These are phyloP conservation scores for Spongospora subterranea DNA, from an alignment of 208 protist species.

Conservation along the genomic window DNA sequence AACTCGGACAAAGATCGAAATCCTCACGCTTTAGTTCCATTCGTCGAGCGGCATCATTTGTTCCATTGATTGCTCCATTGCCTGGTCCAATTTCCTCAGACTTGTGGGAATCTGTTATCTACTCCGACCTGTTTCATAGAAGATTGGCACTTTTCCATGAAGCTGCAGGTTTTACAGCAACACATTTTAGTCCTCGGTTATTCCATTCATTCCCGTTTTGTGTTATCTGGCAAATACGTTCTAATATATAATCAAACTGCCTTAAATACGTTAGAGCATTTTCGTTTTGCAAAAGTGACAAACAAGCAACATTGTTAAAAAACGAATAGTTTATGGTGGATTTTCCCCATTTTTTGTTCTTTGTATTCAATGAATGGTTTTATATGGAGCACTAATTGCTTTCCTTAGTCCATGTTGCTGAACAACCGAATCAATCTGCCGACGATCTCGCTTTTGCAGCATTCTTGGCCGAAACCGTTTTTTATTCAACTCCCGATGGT, in stretches of 20 bases:
- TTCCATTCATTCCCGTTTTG: no score
- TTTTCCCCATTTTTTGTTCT: no score
- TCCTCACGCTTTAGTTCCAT: background rate
- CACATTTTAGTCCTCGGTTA: background rate
- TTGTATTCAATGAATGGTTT: no score
- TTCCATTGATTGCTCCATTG: background rate
- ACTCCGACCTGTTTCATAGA: background rate
- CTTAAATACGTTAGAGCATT: no score
- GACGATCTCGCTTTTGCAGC: background rate
- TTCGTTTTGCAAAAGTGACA: no score
- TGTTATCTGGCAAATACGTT: no score
- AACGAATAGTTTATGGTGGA: no score
- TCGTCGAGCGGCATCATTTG: background rate
- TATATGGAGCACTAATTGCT: no score
- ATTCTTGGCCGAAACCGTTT: constrained; percentile 5
- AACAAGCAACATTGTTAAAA: no score
- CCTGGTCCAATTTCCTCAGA: background rate
- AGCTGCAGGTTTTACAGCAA: background rate
- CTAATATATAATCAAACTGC: no score
- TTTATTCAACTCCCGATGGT: background rate
- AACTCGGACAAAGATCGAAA: background rate
- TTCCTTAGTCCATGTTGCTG: constrained; percentile 1
- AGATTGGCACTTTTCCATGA: constrained; percentile 13
- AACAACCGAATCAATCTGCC: background rate
- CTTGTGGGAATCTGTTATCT: constrained; percentile 48